Conservation (phyloP, 1,284 basidiomycete species). For the Prillingera fragicola region DNA sequence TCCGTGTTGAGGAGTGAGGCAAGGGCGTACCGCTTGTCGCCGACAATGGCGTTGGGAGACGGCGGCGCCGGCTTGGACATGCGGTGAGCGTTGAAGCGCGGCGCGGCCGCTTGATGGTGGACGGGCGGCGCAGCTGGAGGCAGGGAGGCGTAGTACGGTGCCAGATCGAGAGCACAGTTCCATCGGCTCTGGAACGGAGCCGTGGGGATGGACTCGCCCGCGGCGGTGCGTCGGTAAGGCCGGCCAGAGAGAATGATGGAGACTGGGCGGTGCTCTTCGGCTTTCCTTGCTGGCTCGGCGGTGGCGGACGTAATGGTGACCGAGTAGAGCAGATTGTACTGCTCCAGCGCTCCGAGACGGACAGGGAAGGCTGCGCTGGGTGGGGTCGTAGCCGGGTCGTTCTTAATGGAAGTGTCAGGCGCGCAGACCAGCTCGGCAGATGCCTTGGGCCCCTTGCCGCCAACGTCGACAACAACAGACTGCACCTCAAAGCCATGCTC, state of each 20-base stretch:
- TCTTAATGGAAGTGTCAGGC: too few species aligned
- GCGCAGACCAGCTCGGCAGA: conserved; percentile 50
- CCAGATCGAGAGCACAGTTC: conserved; percentile 79
- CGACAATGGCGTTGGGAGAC: conserved; percentile 39
- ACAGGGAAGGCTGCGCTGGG: conserved; percentile 76
- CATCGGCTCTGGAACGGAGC: conserved; percentile 70
- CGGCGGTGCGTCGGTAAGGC: conserved; percentile 47
- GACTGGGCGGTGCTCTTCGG: conserved; percentile 65
- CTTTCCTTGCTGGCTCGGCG: conserved; percentile 11
- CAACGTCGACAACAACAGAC: conserved; percentile 63
- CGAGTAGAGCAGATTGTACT: conserved; percentile 79
- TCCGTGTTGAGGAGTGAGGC: conserved; percentile 24
- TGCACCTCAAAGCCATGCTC: conserved; percentile 64
- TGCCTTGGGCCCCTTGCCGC: conserved; percentile 66
- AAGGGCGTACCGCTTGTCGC: conserved; percentile 46
- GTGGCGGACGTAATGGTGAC: conserved; percentile 52
- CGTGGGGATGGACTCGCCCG: conserved; percentile 52
- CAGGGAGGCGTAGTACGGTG: conserved; percentile 44
- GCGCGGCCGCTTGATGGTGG: conserved; percentile 3
- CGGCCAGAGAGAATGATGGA: conserved; percentile 69
- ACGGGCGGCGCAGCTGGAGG: conserved; percentile 18
- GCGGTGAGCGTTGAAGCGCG: conserved; percentile 6
- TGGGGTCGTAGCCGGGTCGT: too few species aligned
- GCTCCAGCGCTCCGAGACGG: conserved; percentile 61
- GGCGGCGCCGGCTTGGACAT: conserved; percentile 10